These are phyloP conservation scores for Myxozyma vanderwaltii DNA, from an alignment of 805 yeast genomes.

Conservation along the genomic window DNA sequence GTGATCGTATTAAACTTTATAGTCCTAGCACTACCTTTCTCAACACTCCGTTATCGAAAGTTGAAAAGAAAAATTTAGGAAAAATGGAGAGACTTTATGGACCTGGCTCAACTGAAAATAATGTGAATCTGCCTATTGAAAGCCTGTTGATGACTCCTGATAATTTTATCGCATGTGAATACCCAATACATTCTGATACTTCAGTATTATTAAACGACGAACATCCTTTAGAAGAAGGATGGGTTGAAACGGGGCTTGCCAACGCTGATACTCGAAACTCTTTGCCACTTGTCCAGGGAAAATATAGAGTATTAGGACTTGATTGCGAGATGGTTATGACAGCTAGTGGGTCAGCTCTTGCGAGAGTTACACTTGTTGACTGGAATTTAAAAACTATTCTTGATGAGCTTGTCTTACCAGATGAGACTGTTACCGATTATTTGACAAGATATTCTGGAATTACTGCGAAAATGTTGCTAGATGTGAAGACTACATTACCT, in stretches of 20 bases:
- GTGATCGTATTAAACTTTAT: slow-evolving; percentile 57
- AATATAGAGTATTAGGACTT: slow-evolving; percentile 57
- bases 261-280: slow-evolving; percentile 41
- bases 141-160: slow-evolving; percentile 54
- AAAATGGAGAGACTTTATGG: neutral
- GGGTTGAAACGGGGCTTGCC: slow-evolving; percentile 54
- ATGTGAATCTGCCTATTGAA: slow-evolving; percentile 1
- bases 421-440: slow-evolving; percentile 72
- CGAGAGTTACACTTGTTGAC: slow-evolving; percentile 73
- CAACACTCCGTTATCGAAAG: slow-evolving; percentile 57
- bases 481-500: slow-evolving; percentile 61
- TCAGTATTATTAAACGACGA: slow-evolving; percentile 3
- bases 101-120: neutral
- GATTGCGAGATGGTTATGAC: slow-evolving; percentile 94
- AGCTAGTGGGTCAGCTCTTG: slow-evolving; percentile 61
- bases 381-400: slow-evolving; percentile 51
- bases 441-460: slow-evolving; percentile 85
- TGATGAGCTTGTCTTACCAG: slow-evolving; percentile 80
- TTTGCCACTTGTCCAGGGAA: slow-evolving; percentile 17
- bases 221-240: slow-evolving; percentile 42
- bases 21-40: slow-evolving; percentile 60
- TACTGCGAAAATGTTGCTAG: slow-evolving; percentile 63
- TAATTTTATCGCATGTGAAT: slow-evolving; percentile 53
- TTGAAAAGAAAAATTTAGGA: slow-evolving; percentile 50
- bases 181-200: slow-evolving; percentile 60